Base-by-base conservation (phyloP, 2,329 filamentous ascomycete species). In the Calonectria hawksworthii region DNA sequence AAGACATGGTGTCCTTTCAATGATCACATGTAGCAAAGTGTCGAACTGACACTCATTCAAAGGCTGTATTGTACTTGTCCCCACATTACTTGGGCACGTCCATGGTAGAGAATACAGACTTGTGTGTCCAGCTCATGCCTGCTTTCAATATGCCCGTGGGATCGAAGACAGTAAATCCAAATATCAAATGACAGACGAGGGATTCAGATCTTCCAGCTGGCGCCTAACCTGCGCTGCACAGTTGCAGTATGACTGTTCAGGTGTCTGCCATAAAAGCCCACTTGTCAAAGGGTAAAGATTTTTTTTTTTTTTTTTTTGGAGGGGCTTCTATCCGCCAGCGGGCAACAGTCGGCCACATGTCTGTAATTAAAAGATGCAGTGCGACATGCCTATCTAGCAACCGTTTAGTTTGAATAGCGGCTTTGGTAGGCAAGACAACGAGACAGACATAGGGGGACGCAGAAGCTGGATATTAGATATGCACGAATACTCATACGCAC, bases 291-390 rank as follows among this genome's bases (percentile, higher is more conserved):
- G 21, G 30, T 38, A 26, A 26, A 61, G 14, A 21, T 38, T 30
- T 61, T 38, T 47, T 47, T 23, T 23, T n/a, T n/a, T n/a, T 47
- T 13, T 41, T 16, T 41, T 41, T 41, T 18, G 44, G 44, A 47
- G 44, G 44, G 44, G 44, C 9, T 47, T 13, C 21, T 30, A 16
- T 2, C 52, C 14, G 11, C 21, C 26, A 44, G 21, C 28, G 32
- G 56, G 32, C 59, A 44, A 28, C 68, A 28, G n/a, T 23, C 34
- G 30, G 70, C 50, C 69, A 67, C 41, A 36, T 66, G 36, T 47
- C 41, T 32, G 61, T 51, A 63, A 67, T 72, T 67, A 21, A 61
- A 10, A 28, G 38, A 36, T 67, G 63, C 61, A 54, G 44, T 67
- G 32, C 41, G 63, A 72, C 63, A 66, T 51, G 61, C 66, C 36